Evolutionary conservation across 2,329 filamentous ascomycete species (phyloP).

Genomic region (Penicillium crustosum): DNA sequence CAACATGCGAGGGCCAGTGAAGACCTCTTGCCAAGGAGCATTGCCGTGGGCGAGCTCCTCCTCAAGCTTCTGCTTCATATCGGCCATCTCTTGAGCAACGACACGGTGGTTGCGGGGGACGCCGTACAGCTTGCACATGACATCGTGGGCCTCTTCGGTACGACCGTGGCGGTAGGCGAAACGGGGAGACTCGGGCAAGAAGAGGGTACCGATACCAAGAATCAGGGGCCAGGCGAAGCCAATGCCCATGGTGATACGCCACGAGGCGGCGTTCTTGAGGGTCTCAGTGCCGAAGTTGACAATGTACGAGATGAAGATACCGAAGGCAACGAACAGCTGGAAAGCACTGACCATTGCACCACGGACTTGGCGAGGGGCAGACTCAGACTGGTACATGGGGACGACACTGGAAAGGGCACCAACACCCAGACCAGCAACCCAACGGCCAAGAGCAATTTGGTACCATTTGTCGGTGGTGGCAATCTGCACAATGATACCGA

Average conservation of each 20-base stretch:
- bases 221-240: slow-evolving; percentile 59
- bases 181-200: slow-evolving; percentile 59
- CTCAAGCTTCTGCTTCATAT: slow-evolving; percentile 61
- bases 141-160: slow-evolving; percentile 51
- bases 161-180: slow-evolving; percentile 58
- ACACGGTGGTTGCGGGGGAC: slow-evolving; percentile 56
- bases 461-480: slow-evolving; percentile 44
- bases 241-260: slow-evolving; percentile 56
- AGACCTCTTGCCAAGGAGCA: slow-evolving; percentile 46
- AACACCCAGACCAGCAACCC: slow-evolving; percentile 50
- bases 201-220: slow-evolving; percentile 55
- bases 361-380: slow-evolving; percentile 48
- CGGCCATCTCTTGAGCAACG: slow-evolving; percentile 55
- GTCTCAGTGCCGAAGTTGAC: slow-evolving; percentile 50
- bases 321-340: slow-evolving; percentile 52
- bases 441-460: slow-evolving; percentile 48
- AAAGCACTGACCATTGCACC: slow-evolving; percentile 51
- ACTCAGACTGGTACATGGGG: slow-evolving; percentile 51
- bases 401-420: slow-evolving; percentile 49
- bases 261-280: slow-evolving; percentile 46
- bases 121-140: slow-evolving; percentile 57
- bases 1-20: slow-evolving; percentile 50
- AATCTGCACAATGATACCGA: slow-evolving; percentile 51
- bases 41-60: slow-evolving; percentile 50
- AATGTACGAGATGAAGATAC: slow-evolving; percentile 51